Evolutionary conservation across 345 rosid species (phyloP).

Genomic region (Rubroshorea leprosula): DNA sequence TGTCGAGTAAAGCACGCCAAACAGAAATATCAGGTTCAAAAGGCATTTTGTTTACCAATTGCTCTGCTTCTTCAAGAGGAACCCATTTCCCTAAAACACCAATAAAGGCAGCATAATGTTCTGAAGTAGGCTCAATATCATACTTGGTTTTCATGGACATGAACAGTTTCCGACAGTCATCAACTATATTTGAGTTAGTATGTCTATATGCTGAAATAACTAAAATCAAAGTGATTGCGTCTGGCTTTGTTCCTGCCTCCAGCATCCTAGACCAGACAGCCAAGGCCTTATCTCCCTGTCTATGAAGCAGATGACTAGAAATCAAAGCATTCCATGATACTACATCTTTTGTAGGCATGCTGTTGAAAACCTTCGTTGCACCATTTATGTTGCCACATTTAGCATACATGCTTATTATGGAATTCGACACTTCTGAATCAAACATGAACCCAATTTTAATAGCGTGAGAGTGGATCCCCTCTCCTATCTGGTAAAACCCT

Average conservation of each 20-base stretch:
- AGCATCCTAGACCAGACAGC: constrained; percentile 53
- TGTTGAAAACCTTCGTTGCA: constrained; percentile 46
- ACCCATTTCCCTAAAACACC: constrained; percentile 81
- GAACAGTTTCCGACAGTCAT: constrained; percentile 49
- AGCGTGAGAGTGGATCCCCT: constrained; percentile 59
- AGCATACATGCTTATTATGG: constrained; percentile 67
- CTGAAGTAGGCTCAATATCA: constrained; percentile 48
- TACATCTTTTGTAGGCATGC: constrained; percentile 42
- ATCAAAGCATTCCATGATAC: constrained; percentile 82
- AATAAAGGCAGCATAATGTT: constrained; percentile 57
- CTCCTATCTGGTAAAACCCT: constrained; percentile 62
- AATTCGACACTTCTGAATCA: constrained; percentile 58
- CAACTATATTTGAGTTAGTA: constrained; percentile 43
- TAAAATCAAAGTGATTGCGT: constrained; percentile 41
- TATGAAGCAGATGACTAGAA: constrained; percentile 57
- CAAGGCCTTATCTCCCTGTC: constrained; percentile 62
- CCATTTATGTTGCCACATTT: constrained; percentile 44
- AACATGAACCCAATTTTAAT: constrained; percentile 44
- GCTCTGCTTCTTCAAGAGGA: constrained; percentile 69
- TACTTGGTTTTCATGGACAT: constrained; percentile 45
- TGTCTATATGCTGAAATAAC: constrained; percentile 44
- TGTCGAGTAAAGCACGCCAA: constrained; percentile 72
- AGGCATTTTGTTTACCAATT: constrained; percentile 41
- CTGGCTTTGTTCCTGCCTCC: constrained; percentile 38
- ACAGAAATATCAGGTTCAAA: constrained; percentile 47